phyloP scores from a whole-genome alignment of 2,329 filamentous ascomycete genomes.

The Alternaria brassicae region DNA sequence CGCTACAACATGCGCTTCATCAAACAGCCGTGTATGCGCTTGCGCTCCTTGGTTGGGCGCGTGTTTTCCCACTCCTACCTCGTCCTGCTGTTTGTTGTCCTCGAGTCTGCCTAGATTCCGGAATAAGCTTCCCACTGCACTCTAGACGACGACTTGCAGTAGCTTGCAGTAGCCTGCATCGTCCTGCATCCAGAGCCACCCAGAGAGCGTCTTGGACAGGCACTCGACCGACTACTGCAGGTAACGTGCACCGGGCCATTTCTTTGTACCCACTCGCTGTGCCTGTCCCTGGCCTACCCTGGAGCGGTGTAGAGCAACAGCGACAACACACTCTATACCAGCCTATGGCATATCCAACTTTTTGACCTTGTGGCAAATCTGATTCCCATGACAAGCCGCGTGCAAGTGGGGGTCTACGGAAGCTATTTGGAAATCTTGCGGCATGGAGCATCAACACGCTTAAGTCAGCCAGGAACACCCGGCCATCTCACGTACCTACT shows the following conservation, averaged over 20 bases:
- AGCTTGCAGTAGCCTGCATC: constrained; percentile 31
- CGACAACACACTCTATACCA: constrained; percentile 35
- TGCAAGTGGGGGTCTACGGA: constrained; percentile 23
- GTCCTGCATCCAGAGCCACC: constrained; percentile 33
- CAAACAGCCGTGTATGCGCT: constrained; percentile 27
- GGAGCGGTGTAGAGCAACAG: constrained; percentile 41
- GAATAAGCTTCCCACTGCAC: constrained; percentile 9
- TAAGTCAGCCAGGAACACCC: constrained; percentile 18
- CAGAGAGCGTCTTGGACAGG: constrained; percentile 30
- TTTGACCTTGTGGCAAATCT: constrained; percentile 7
- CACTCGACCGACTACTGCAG: constrained; percentile 42
- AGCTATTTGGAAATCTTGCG: constrained; percentile 23
- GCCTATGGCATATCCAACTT: constrained; percentile 30
- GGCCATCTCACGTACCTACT: constrained; percentile 13
- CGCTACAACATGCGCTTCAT: constrained; percentile 23
- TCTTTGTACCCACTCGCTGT: constrained; percentile 34
- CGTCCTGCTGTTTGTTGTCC: constrained; percentile 36
- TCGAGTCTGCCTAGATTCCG: constrained; percentile 12
- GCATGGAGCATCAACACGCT: constrained; percentile 18
- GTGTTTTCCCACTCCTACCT: constrained; percentile 2
- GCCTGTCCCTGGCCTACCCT: constrained; percentile 34
- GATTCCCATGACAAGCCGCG: constrained; percentile 27
- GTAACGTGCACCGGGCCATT: constrained; percentile 29
- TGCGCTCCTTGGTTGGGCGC: constrained; percentile 14
- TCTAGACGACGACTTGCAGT: constrained; percentile 31